Evolutionary conservation across 139 green algal genomes (phyloP).

Genomic region (Chlorella vulgaris): DNA sequence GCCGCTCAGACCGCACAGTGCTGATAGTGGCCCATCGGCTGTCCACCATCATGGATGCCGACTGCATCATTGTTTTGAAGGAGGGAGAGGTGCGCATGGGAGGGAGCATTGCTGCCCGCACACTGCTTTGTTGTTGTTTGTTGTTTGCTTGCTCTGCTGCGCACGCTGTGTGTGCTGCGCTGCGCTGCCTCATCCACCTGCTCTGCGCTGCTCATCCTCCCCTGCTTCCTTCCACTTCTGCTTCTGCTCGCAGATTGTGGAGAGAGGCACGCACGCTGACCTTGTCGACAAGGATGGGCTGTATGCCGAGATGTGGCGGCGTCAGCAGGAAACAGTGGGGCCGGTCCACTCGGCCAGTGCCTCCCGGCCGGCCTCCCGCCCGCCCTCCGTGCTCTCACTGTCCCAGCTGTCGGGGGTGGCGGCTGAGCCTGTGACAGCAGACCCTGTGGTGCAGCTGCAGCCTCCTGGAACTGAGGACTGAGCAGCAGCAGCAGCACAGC

Average conservation of each 20-base stretch:
- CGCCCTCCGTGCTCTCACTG: neutral
- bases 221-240: neutral
- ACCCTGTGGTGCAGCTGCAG: neutral
- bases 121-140: neutral
- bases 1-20: conserved; percentile 45
- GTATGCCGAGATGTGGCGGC: conserved; percentile 79
- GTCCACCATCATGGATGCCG: conserved; percentile 82
- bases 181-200: neutral
- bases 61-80: conserved; percentile 71
- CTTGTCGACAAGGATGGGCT: conserved; percentile 68
- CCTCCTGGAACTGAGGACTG: no score
- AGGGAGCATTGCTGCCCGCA: neutral
- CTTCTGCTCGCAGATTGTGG: conserved; percentile 34
- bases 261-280: conserved; percentile 79
- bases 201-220: no score
- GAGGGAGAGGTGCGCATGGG: conserved; percentile 50
- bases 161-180: neutral
- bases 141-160: neutral
- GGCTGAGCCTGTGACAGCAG: neutral
- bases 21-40: conserved; percentile 94
- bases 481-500: no score
- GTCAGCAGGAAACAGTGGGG: conserved; percentile 60
- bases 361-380: conserved; percentile 7
- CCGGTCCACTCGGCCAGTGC: neutral
- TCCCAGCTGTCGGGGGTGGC: conserved; percentile 13